phyloP scores from a whole-genome alignment of 768 basidiomycete species.

The Mycena floridula region DNA sequence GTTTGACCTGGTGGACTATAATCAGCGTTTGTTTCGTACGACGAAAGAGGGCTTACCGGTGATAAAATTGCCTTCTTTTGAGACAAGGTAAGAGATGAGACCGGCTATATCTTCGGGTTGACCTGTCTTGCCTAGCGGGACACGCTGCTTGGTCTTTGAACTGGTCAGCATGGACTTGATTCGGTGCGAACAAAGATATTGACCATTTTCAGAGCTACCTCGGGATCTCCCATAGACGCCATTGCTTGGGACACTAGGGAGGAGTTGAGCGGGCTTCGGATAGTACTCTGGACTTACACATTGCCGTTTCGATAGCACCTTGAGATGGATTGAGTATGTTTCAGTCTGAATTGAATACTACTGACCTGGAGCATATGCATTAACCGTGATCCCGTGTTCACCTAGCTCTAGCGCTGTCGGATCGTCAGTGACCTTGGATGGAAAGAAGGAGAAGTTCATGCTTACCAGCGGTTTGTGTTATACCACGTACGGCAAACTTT shows the following conservation, averaged over 20 bases:
- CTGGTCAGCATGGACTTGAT: not conserved
- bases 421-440: not conserved
- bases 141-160: constrained; percentile 2
- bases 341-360: not conserved
- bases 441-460: not conserved
- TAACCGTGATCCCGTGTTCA: constrained; percentile 18
- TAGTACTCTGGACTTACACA: not conserved
- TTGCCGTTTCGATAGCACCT: constrained; percentile 1
- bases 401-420: constrained; percentile 16
- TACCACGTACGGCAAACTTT: constrained; percentile 34
- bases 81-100: constrained; percentile 23
- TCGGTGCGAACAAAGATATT: not conserved
- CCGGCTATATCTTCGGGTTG: constrained; percentile 16
- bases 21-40: not conserved
- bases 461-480: constrained; percentile 34
- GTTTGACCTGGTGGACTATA: not conserved
- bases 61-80: constrained; percentile 20
- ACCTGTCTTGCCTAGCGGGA: constrained; percentile 6
- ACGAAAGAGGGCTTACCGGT: constrained; percentile 13
- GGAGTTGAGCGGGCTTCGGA: not conserved
- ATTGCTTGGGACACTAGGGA: not conserved
- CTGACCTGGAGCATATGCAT: constrained; percentile 19
- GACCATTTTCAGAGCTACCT: not conserved
- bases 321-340: not conserved
- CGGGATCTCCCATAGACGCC: not conserved